Conservation (phyloP, 2,329 filamentous ascomycete genomes). For the Periconia sp. region DNA sequence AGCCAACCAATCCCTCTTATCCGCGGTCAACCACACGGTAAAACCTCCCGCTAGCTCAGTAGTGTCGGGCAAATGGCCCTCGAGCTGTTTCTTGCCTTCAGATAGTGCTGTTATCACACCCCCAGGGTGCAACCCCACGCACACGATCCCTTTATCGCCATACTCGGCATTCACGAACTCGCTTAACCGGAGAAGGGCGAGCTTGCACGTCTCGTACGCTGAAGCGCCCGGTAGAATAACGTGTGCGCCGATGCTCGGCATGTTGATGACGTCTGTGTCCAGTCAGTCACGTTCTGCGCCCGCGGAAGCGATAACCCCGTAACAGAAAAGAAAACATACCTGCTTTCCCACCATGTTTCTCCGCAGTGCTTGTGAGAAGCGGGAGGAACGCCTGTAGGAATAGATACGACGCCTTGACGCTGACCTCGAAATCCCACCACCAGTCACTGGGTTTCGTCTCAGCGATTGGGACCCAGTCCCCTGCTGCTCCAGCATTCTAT, state of each 20-base stretch:
- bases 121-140: slow-evolving; percentile 30
- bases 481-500: slow-evolving; percentile 46
- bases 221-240: slow-evolving; percentile 2
- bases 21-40: slow-evolving; percentile 21
- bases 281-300: neutral
- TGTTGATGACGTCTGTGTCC: slow-evolving; percentile 45
- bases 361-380: slow-evolving; percentile 33
- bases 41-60: slow-evolving; percentile 15
- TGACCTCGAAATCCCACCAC: slow-evolving; percentile 52
- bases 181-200: slow-evolving; percentile 53
- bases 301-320: too few species aligned
- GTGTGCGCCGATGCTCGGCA: slow-evolving; percentile 49
- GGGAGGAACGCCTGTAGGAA: slow-evolving; percentile 51
- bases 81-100: neutral
- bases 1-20: slow-evolving; percentile 20
- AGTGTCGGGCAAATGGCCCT: slow-evolving; percentile 13
- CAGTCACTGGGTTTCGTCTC: slow-evolving; percentile 42
- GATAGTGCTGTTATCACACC: slow-evolving; percentile 22
- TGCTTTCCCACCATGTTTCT: slow-evolving; percentile 33
- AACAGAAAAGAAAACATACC: neutral
- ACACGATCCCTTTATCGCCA: slow-evolving; percentile 21
- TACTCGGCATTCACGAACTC: slow-evolving; percentile 53
- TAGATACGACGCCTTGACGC: slow-evolving; percentile 53
- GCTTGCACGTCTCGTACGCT: slow-evolving; percentile 53
- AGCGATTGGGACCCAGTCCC: slow-evolving; percentile 29